Evolutionary conservation across 192 early-diverging fungal species (phyloP).

Genomic region (Neocallimastix lanati): DNA sequence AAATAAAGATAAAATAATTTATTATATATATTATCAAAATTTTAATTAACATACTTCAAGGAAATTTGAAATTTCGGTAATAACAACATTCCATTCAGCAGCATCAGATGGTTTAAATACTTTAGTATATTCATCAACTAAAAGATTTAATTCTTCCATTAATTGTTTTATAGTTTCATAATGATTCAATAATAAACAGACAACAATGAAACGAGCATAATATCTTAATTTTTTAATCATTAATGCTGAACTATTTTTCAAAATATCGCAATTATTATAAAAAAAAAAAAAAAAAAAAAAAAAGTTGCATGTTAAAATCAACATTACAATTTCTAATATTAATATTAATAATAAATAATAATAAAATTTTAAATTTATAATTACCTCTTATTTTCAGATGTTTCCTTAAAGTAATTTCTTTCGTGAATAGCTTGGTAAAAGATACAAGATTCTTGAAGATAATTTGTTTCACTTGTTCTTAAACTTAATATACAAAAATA

Average conservation of each 20-base stretch:
- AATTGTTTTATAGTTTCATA: constrained; percentile 59
- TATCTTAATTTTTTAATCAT: constrained; percentile 96
- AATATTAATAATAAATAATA: too few species aligned
- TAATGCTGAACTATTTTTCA: constrained; percentile 65
- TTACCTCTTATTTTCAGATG: constrained; percentile 77
- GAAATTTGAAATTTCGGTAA: constrained; percentile 53
- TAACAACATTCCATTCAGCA: constrained; percentile 61
- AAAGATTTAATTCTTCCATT: constrained; percentile 58
- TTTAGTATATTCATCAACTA: constrained; percentile 76
- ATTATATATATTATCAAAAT: too few species aligned
- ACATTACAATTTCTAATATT: too few species aligned
- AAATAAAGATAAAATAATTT: too few species aligned
- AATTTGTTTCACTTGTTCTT: constrained; percentile 90
- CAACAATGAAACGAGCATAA: constrained; percentile 93
- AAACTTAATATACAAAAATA: too few species aligned
- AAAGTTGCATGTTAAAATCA: too few species aligned
- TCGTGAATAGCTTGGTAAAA: constrained; percentile 95
- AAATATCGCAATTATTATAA: too few species aligned
- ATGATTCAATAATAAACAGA: constrained; percentile 72
- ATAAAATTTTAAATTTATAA: too few species aligned
- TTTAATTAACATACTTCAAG: constrained; percentile 51
- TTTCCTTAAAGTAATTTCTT: constrained; percentile 84
- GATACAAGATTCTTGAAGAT: constrained; percentile 78
- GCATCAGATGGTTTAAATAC: constrained; percentile 76
- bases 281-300: too few species aligned